Evolutionary conservation across 1,139 yeast genomes (phyloP), one percentile per base, ranked within the genome.

Genomic region (Nadsonia commutata): DNA sequence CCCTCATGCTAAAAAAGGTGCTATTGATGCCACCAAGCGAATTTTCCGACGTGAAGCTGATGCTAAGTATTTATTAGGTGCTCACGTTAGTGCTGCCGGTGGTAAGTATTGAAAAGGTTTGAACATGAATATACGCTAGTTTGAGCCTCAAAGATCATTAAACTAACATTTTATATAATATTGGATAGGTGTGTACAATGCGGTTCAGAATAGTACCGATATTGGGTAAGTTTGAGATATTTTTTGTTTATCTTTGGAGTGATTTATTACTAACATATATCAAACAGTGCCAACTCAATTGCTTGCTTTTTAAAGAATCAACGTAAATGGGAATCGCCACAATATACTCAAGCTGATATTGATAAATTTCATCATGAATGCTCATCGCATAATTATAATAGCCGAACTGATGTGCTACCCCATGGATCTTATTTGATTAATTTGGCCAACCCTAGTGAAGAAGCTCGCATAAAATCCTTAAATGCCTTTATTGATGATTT

Each of bases 341-440:
- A 75, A 41, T 72, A 79, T 48, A 71, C 77, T 16, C 68, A 68
- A 11, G 77, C 73, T n/a, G 95, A 83, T 54, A 76, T 80, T 9
- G 60, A 59, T 3, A 72, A 75, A 51, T 90, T 88, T 63, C 71
- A 72, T 49, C 65, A 66, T 3, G 65, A 76, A 18, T 84, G 95
- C 57, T 64, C 68, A 43, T 63, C 73, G 45, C 69, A 71, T 55
- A 74, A 78, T 1, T 88, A 79, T 59, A 73, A 86, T 56, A 78
- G 95, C 1, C 57, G 72, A 43, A 51, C 49, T 18, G 94, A 86
- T 54, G 71, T 86, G 40, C 68, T 90, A 43, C 98, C 98, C 0
- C 99, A 90, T 60, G 97, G 96, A 0, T 84, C 94, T 20, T 90
- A 88, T 58, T 78, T 90, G 54, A 86, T 90, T 55, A 90, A 90